Conservation (phyloP, 805 yeast genomes). For the Starmerella sp. region DNA sequence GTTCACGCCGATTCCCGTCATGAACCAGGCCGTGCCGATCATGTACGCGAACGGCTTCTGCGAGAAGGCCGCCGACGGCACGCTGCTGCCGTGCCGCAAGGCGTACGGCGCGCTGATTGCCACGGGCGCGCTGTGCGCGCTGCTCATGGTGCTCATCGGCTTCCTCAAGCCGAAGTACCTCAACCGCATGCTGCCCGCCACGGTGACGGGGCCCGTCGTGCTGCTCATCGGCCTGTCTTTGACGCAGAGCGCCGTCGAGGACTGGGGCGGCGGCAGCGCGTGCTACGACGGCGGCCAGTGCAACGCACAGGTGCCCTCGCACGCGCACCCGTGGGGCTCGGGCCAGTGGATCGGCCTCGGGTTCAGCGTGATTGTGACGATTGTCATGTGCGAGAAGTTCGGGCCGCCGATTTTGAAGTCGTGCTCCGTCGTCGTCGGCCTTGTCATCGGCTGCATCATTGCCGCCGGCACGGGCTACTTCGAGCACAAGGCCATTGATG, state of each 20-base stretch:
- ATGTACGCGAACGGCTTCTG: constrained; percentile 69
- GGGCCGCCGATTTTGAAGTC: constrained; percentile 93
- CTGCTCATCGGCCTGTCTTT: constrained; percentile 66
- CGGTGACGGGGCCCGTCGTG: constrained; percentile 91
- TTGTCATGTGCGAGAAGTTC: constrained; percentile 68
- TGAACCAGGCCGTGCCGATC: constrained; percentile 60
- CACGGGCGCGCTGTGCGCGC: constrained; percentile 63
- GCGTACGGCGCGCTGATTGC: constrained; percentile 85
- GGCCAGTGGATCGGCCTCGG: constrained; percentile 83
- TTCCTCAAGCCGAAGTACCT: constrained; percentile 64
- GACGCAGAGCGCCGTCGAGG: constrained; percentile 60
- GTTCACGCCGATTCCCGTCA: constrained; percentile 78
- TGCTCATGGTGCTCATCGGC: constrained; percentile 60
- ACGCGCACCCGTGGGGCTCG: constrained; percentile 67
- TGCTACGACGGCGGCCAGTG: constrained; percentile 27
- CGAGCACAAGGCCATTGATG: constrained; percentile 42
- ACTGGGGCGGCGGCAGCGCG: constrained; percentile 82
- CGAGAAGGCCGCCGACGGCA: constrained; percentile 53
- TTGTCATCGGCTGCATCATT: constrained; percentile 78
- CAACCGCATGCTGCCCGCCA: constrained; percentile 70
- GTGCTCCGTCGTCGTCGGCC: constrained; percentile 80
- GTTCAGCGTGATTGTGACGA: constrained; percentile 63
- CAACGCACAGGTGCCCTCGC: constrained; percentile 43
- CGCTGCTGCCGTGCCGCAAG: constrained; percentile 64
- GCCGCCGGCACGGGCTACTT: constrained; percentile 88